Base-by-base conservation (phyloP, 139 green algal species). In the Haematococcus lacustris region DNA sequence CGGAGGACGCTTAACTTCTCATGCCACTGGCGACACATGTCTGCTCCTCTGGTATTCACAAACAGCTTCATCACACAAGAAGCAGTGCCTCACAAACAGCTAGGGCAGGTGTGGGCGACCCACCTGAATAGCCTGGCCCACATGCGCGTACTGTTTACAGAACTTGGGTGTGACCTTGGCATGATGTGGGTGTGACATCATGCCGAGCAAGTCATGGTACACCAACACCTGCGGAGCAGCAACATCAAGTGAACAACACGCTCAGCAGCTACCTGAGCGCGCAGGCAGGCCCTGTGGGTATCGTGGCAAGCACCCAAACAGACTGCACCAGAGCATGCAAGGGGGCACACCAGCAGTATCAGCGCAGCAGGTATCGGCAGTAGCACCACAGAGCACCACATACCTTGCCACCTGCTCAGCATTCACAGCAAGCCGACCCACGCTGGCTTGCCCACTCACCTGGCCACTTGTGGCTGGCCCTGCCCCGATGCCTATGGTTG, bases 171-270 rank as follows among this genome's bases (percentile, higher is more conserved):
- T 96, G 38, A 99, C 84, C 82, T 98, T 97, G 67, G 88, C 91
- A 65, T 98, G 91, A 81, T 99, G 95, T 21, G 95, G 95, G 78
- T 99, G 95, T 66, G 91, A 89, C 87, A 98, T 93, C 89, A 99
- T 97, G 51, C 96, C 96, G 63, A 99, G 83, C 74, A 99, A 78
- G 83, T 99, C 96, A 70, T 99, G 96, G 68, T 97, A 99, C 61
- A 99, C 96, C 51, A 99, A 83, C 71, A 99, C 96, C 92, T 98
- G 89, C 68, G 30, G 17, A 33, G 5, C 25, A 64, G n/a, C n/a
- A n/a, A n/a, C n/a, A n/a, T n/a, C n/a, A n/a, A n/a, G n/a, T n/a
- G n/a, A n/a, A n/a, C n/a, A n/a, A n/a, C n/a, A n/a, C n/a, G n/a
- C n/a, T n/a, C n/a, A n/a, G n/a, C n/a, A n/a, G n/a, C n/a, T n/a